Base-by-base conservation (phyloP, 2,329 filamentous ascomycete genomes). In the Zopfia rhizophila region DNA sequence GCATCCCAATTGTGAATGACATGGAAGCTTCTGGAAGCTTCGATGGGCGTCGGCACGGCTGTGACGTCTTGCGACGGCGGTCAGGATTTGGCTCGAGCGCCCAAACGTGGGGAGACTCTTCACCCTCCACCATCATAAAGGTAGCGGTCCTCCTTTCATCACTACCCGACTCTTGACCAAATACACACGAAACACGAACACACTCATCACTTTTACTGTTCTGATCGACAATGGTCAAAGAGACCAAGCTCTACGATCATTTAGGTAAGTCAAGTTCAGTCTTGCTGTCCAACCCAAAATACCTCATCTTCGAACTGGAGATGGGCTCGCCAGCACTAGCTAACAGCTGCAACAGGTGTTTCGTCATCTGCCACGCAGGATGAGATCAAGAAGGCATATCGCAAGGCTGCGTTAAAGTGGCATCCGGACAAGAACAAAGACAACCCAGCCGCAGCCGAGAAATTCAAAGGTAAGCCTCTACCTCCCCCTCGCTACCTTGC, bases 401-500 rank as follows among this genome's bases (percentile, higher is more conserved):
- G 89, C 54, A 96, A 96, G 81, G 83, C 87, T 44, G 93, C 93
- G 42, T 76, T 97, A 70, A 95, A 92, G 77, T 92, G 86, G 76
- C 94, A 99, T 69, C 94, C 94, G 5, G 94, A 99, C 80, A 99
- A 97, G 82, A 99, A 97, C 81, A 92, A 92, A 74, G 87, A 96
- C 75, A 91, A 93, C 62, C 86, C 91, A 21, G 77, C 85, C 39
- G 90, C 93, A 7, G 80, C 85, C 50, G 94, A 97, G 71, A 97
- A 93, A 75, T 99, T 99, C 82, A 99, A 99, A 77, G 81, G 81
- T 81, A 73, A 53, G 72, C 61, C 29, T 22, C 32, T 14, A 32
- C 13, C 16, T 22, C 37, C 19, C 32, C 32, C 38, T 24, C 16
- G 19, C 25, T 4, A 16, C 2, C 37, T 13, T 48, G 18, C 33